Percentiles rank a stretch among this genome's conserved stretches.
Conservation (phyloP, 352 stramenopile genomes). For the Globisporangium acanthophoron region DNA sequence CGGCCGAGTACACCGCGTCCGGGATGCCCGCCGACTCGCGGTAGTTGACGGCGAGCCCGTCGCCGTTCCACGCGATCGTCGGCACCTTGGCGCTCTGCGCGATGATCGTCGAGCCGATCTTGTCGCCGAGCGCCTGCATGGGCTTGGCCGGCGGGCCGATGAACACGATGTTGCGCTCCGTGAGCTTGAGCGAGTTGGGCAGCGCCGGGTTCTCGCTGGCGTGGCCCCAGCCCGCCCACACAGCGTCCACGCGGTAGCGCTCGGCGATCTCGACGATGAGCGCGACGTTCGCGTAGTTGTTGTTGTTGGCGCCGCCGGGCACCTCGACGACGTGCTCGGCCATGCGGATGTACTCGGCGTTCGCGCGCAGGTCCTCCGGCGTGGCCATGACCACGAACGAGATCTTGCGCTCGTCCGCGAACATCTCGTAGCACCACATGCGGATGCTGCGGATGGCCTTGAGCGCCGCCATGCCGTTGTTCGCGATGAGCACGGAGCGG, state of each 20-base stretch:
- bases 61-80: constrained; percentile 99
- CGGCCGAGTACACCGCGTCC: constrained; percentile 91
- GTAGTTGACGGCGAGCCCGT: constrained; percentile 93
- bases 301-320: constrained; percentile 99
- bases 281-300: constrained; percentile 99
- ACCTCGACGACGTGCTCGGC: constrained; percentile 99
- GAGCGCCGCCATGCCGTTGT: constrained; percentile 99
- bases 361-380: constrained; percentile 98
- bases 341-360: constrained; percentile 99
- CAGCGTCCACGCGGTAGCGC: constrained; percentile 94
- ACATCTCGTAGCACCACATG: constrained; percentile 98
- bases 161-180: constrained; percentile 94
- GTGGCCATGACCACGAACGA: constrained; percentile 99
- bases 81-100: constrained; percentile 98
- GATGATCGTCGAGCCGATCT: constrained; percentile 99
- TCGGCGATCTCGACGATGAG: constrained; percentile 98
- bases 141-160: constrained; percentile 97
- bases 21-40: constrained; percentile 84
- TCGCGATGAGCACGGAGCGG: constrained; percentile 98
- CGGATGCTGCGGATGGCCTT: constrained; percentile 99
- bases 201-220: constrained; percentile 98
- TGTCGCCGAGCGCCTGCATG: constrained; percentile 99
- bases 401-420: constrained; percentile 91
- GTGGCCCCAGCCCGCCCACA: constrained; percentile 99
- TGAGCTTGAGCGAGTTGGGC: constrained; percentile 92